Evolutionary conservation across 768 basidiomycete species (phyloP).

Genomic region (Trametes punicea): DNA sequence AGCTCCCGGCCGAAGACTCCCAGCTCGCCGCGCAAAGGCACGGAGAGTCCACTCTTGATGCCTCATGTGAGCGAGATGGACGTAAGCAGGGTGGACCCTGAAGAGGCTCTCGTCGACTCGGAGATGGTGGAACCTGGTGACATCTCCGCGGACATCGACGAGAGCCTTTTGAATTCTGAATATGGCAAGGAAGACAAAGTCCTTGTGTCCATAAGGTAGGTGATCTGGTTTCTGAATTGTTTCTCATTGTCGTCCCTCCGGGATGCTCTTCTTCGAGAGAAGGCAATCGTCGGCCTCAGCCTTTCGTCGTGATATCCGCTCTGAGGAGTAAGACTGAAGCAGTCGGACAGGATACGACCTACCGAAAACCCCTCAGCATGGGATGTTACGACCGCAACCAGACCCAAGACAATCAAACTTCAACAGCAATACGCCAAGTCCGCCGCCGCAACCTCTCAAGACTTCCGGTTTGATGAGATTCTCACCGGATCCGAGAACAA

Average conservation of each 20-base stretch:
- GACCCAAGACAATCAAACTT: slow-evolving; percentile 56
- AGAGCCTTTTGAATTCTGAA: slow-evolving; percentile 47
- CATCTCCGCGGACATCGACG: slow-evolving; percentile 66
- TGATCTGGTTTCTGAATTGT: no score
- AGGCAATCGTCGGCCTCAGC: no score
- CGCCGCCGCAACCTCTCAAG: slow-evolving; percentile 36
- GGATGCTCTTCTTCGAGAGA: no score
- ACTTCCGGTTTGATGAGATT: slow-evolving; percentile 72
- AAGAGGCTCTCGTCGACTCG: slow-evolving; percentile 74
- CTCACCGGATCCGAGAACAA: slow-evolving; percentile 79
- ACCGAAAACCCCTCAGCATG: slow-evolving; percentile 52
- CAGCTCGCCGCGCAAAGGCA: slow-evolving; percentile 34
- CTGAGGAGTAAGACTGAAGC: background rate
- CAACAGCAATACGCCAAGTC: slow-evolving; percentile 53
- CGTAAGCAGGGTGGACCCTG: slow-evolving; percentile 67
- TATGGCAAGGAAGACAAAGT: slow-evolving; percentile 82
- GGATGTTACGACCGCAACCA: slow-evolving; percentile 38
- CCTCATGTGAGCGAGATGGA: slow-evolving; percentile 67
- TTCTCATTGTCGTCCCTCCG: no score
- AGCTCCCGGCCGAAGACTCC: slow-evolving; percentile 35
- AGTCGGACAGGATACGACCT: slow-evolving; percentile 55
- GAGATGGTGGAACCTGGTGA: slow-evolving; percentile 69
- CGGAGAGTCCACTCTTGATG: slow-evolving; percentile 47
- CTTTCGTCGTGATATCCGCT: no score
- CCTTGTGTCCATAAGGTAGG: slow-evolving; percentile 76